Base-by-base conservation (phyloP, 169 alveolate species). In the Plasmodium chabaudi region DNA sequence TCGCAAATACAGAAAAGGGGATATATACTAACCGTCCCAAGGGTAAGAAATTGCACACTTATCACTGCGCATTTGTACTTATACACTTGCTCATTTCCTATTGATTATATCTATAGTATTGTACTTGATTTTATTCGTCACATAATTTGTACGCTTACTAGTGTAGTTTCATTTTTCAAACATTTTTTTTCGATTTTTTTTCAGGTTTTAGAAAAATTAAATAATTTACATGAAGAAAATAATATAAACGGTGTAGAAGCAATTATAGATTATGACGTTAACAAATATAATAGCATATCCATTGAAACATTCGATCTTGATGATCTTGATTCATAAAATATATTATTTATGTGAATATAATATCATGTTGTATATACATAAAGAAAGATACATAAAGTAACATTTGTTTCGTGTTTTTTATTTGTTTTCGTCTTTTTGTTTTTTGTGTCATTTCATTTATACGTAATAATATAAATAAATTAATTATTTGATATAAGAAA, bases 1-100 rank as follows among this genome's bases (percentile, higher is more conserved):
- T 65, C 72, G 25, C 89, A 79, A 47, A n/a, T 65, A 5, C 57
- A 60, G 60, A 79, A 79, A 42, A 67, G 56, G 46, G 82, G 82
- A 55, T 57, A 49, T 9, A 27, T 79, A 17, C 49, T 67, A 19
- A 79, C 42, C 39, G 5, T 70, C 17, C 25, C 56, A 15, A 67
- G 60, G 21, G 89, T 79, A 67, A 61, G 46, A 34, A 34, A 34
- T 34, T 34, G 42, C 42, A 34, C 42, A 34, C 0, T 34, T 34
- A 34, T 4, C 15, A n/a, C 34, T 47, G 19, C 12, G 13, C 34
- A 64, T 64, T 15, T 64, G 25, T 64, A 64, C 23, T 27, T 34
- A 12, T n/a, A 34, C 17, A 65, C 12, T n/a, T 27, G 49, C 5
- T 47, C 51, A 61, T 47, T 49, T 63, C 63, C 12, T 63, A 47